Percentiles rank a stretch among this genome's conserved stretches.
Evolutionary conservation across 2,329 filamentous ascomycete species (phyloP).

Genomic region (Ascochyta pisi): DNA sequence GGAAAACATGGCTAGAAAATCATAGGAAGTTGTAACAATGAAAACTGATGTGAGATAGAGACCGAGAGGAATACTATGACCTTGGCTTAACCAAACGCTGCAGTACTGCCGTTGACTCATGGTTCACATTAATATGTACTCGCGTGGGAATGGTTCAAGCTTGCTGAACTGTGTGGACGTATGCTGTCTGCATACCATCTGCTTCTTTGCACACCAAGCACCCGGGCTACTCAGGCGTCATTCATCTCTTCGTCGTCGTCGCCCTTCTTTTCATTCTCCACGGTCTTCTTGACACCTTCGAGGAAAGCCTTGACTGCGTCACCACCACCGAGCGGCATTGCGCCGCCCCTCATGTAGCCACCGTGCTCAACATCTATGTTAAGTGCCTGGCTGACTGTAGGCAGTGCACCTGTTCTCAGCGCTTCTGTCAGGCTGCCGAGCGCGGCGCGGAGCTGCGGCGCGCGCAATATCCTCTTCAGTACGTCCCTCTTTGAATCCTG

Average conservation of each 20-base stretch:
- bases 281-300: conserved; percentile 81
- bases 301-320: conserved; percentile 92
- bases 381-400: conserved; percentile 86
- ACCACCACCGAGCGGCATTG: conserved; percentile 84
- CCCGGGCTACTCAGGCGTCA: conserved; percentile 28
- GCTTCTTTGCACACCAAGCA: neutral
- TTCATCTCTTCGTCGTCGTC: conserved; percentile 44
- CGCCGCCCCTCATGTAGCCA: conserved; percentile 79
- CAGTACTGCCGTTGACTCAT: neutral
- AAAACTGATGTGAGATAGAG: too few relatives aligned
- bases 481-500: conserved; percentile 80
- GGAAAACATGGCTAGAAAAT: too few relatives aligned
- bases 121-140: conserved; percentile 5
- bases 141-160: neutral
- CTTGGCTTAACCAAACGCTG: neutral
- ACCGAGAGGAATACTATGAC: neutral
- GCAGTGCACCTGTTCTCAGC: conserved; percentile 86
- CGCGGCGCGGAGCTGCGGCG: conserved; percentile 90
- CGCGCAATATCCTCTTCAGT: conserved; percentile 80
- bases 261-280: conserved; percentile 59
- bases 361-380: conserved; percentile 81
- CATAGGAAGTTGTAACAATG: neutral
- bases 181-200: neutral
- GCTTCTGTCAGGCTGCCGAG: conserved; percentile 85
- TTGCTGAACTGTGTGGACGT: neutral